Conservation (phyloP, 805 yeast species). For the Metschnikowia chrysomelidarum region DNA sequence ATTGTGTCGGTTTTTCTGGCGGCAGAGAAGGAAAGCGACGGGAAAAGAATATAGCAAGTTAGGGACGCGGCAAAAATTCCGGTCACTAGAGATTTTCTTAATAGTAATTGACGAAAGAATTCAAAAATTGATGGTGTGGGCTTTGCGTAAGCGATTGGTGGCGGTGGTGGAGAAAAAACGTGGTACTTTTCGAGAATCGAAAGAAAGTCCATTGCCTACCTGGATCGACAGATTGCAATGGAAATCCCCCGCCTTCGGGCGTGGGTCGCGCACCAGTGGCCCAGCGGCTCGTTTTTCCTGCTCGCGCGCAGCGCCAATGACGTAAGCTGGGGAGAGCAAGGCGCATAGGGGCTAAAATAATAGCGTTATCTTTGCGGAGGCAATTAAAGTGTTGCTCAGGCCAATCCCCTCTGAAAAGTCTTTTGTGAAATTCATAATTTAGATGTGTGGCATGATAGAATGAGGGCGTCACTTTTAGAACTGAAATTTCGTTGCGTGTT, state of each 20-base stretch:
- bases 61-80: slow-evolving; percentile 6
- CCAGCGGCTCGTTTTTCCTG: no score
- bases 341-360: no score
- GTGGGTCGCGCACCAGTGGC: slow-evolving; percentile 7
- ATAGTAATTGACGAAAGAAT: slow-evolving; percentile 1
- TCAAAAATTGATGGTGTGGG: neutral
- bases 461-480: no score
- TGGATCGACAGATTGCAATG: no score
- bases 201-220: slow-evolving; percentile 11
- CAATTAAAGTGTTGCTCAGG: no score
- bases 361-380: no score
- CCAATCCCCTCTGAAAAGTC: no score
- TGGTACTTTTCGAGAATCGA: slow-evolving; percentile 7
- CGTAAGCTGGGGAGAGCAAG: no score
- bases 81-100: slow-evolving; percentile 1
- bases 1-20: slow-evolving; percentile 17
- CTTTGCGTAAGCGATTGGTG: neutral
- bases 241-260: slow-evolving; percentile 12
- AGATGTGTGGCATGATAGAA: no score
- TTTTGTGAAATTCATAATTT: no score
- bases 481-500: no score
- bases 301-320: no score
- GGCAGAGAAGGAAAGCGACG: slow-evolving; percentile 11
- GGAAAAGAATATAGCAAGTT: slow-evolving; percentile 14
- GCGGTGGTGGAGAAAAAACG: slow-evolving; percentile 4